Conservation (phyloP, 495 filamentous ascomycete species). For the Umbilicaria muhlenbergii region DNA sequence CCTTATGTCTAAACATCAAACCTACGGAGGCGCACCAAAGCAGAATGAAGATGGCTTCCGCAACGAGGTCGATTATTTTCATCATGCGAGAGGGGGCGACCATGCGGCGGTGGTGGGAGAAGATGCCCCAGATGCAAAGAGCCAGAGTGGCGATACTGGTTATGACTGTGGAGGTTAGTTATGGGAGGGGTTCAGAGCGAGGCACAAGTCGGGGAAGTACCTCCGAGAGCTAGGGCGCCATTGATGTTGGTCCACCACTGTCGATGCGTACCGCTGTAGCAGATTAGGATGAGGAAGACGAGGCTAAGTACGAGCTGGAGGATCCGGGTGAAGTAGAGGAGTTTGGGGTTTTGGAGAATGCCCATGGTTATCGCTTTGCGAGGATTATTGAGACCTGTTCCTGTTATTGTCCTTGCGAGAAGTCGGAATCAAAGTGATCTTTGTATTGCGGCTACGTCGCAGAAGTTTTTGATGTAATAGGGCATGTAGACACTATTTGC, state of each 20-base stretch:
- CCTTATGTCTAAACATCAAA: constrained; percentile 9
- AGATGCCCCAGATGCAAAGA: constrained; percentile 5
- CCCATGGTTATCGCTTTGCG: constrained; percentile 10
- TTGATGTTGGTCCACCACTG: constrained; percentile 15
- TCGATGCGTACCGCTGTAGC: constrained; percentile 11
- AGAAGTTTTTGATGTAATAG: no score
- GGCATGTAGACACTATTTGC: no score
- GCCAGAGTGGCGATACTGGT: constrained; percentile 9
- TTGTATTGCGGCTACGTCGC: no score
- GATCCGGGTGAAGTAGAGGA: constrained; percentile 11
- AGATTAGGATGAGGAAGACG: constrained; percentile 11
- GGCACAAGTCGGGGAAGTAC: background rate
- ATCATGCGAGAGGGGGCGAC: constrained; percentile 2
- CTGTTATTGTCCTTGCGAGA: no score
- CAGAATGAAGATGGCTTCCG: constrained; percentile 8
- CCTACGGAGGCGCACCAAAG: constrained; percentile 11
- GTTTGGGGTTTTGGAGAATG: constrained; percentile 2
- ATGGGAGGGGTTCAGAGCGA: background rate
- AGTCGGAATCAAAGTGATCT: no score
- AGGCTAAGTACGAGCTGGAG: constrained; percentile 8
- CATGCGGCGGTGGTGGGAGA: constrained; percentile 10
- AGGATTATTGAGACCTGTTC: no score
- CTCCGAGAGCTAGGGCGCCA: constrained; percentile 10
- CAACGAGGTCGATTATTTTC: constrained; percentile 2
- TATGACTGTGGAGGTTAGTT: constrained; percentile 6